phyloP scores from a whole-genome alignment of 2,329 filamentous ascomycete genomes.

The Uncinocarpus reesii region DNA sequence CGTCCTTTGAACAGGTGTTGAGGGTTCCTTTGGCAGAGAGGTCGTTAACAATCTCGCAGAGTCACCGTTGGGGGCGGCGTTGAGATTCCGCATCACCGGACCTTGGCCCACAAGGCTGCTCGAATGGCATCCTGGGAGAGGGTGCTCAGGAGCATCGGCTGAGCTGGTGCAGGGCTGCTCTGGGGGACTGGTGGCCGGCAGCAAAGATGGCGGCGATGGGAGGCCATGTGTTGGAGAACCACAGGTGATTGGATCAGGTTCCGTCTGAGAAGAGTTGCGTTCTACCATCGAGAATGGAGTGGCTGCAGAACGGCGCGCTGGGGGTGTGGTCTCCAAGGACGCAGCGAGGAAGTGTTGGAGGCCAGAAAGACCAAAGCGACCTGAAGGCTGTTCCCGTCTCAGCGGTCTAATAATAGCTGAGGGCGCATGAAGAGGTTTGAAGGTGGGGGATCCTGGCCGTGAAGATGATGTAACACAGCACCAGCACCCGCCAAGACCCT shows the following conservation, averaged over 20 bases:
- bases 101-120: neutral
- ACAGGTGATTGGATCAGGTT: neutral
- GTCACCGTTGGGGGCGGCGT: neutral
- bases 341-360: constrained; percentile 1
- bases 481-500: neutral
- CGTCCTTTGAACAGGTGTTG: neutral
- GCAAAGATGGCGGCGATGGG: neutral
- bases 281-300: constrained; percentile 11
- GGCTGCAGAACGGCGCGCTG: neutral
- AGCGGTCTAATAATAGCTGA: constrained; percentile 7
- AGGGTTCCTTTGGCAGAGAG: neutral
- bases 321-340: constrained; percentile 7
- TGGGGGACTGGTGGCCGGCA: neutral
- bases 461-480: constrained; percentile 2
- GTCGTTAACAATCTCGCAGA: neutral
- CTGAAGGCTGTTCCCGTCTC: constrained; percentile 6
- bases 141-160: neutral
- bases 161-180: neutral
- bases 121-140: neutral
- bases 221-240: neutral
- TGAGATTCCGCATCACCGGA: neutral
- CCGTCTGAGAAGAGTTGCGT: constrained; percentile 2
- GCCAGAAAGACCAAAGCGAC: neutral
- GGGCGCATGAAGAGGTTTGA: neutral
- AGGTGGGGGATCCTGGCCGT: neutral